Conservation (phyloP, 1,139 yeast genomes). For the Pichia sp. region DNA sequence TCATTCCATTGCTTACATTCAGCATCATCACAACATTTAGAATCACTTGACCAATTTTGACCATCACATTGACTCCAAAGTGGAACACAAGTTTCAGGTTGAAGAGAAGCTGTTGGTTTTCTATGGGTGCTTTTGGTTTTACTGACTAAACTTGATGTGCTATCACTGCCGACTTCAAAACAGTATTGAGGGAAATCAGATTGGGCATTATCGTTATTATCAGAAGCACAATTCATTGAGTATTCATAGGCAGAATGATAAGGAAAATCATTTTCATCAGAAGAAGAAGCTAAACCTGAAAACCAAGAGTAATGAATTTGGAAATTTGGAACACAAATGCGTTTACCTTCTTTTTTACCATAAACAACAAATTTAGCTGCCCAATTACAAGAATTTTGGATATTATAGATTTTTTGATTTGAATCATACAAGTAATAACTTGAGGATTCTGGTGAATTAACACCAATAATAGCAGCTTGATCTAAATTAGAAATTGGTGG, state of each 20-base stretch:
- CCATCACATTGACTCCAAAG: slow-evolving; percentile 15
- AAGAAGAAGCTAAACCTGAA: slow-evolving; percentile 18
- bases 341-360: slow-evolving; percentile 17
- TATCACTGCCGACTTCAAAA: slow-evolving; percentile 16
- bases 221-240: slow-evolving; percentile 25
- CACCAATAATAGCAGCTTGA: slow-evolving; percentile 18
- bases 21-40: slow-evolving; percentile 7
- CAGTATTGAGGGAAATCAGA: slow-evolving; percentile 29
- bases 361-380: slow-evolving; percentile 19
- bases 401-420: slow-evolving; percentile 19
- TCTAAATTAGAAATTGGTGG: slow-evolving; percentile 13
- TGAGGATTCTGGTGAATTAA: slow-evolving; percentile 13
- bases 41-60: slow-evolving; percentile 7
- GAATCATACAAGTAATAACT: slow-evolving; percentile 16
- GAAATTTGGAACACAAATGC: slow-evolving; percentile 26
- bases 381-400: slow-evolving; percentile 25
- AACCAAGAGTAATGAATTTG: slow-evolving; percentile 31
- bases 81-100: background rate
- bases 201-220: slow-evolving; percentile 27
- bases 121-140: too few species aligned
- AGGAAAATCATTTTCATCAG: slow-evolving; percentile 16
- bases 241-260: slow-evolving; percentile 25
- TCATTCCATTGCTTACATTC: slow-evolving; percentile 10
- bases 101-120: background rate
- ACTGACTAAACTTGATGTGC: too few species aligned